Evolutionary conservation across 768 basidiomycete species (phyloP).

Genomic region (Collybiopsis confluens): DNA sequence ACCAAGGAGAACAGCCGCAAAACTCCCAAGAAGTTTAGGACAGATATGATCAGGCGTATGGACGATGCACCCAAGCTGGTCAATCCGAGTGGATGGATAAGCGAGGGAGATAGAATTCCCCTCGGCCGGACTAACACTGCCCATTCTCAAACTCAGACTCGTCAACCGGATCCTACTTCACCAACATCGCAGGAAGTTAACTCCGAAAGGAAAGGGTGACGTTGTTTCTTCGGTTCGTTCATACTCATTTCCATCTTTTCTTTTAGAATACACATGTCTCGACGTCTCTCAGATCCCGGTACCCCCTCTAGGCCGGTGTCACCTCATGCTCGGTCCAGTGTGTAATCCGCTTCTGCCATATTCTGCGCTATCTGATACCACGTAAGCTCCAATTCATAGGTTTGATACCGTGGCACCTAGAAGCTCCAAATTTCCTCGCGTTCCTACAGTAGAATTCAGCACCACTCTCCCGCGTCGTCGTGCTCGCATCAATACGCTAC

Average conservation of each 20-base stretch:
- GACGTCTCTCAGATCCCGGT: conserved; percentile 37
- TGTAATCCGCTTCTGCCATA: conserved; percentile 9
- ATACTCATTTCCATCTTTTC: background rate
- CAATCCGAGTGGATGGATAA: conserved; percentile 72
- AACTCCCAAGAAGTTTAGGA: conserved; percentile 37
- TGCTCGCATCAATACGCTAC: conserved; percentile 15
- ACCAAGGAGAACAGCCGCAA: conserved; percentile 4
- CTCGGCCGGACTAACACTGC: conserved; percentile 17
- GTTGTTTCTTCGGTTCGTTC: background rate
- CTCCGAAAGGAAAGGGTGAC: background rate
- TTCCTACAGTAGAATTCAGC: conserved; percentile 52
- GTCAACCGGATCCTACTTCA: conserved; percentile 13
- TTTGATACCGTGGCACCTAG: conserved; percentile 29
- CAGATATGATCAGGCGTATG: conserved; percentile 78
- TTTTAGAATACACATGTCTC: conserved; percentile 14
- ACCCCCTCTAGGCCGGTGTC: conserved; percentile 28
- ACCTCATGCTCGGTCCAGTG: conserved; percentile 24
- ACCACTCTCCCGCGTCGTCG: conserved; percentile 23
- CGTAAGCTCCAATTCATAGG: conserved; percentile 28
- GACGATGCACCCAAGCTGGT: conserved; percentile 64
- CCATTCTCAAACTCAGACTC: conserved; percentile 3
- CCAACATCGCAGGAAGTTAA: background rate
- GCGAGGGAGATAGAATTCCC: conserved; percentile 34
- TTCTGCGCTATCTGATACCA: background rate
- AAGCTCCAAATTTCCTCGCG: conserved; percentile 26